These are phyloP conservation scores for Volvox africanus DNA, from an alignment of 139 green algal species.

Conservation along the genomic window DNA sequence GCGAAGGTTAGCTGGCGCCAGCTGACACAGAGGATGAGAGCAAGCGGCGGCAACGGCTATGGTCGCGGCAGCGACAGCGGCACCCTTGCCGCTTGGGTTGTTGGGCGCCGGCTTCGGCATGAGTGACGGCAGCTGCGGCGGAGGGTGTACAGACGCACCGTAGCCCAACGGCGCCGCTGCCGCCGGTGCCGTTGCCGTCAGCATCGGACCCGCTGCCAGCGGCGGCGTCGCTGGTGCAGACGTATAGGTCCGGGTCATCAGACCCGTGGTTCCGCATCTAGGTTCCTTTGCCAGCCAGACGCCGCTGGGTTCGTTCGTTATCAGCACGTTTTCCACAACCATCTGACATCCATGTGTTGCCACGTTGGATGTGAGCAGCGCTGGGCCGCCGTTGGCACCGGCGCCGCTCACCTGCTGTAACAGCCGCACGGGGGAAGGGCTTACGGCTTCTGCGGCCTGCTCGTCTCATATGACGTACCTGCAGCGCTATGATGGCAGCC, in stretches of 20 bases:
- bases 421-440: neutral
- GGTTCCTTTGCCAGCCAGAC: neutral
- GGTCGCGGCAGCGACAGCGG: neutral
- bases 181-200: neutral
- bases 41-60: neutral
- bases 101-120: too few species aligned
- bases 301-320: neutral
- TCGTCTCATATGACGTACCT: neutral
- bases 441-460: neutral
- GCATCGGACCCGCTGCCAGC: neutral
- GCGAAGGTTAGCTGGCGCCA: neutral
- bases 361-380: neutral
- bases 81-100: neutral
- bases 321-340: neutral
- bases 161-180: neutral
- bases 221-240: neutral
- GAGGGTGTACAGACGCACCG: neutral
- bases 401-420: neutral
- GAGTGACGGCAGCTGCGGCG: neutral
- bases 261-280: neutral
- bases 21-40: neutral
- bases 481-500: neutral
- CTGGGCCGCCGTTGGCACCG: neutral
- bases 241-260: neutral
- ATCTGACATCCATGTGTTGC: neutral